phyloP scores from a whole-genome alignment of 139 green algal genomes.

The Zygnema circumcarinatum region DNA sequence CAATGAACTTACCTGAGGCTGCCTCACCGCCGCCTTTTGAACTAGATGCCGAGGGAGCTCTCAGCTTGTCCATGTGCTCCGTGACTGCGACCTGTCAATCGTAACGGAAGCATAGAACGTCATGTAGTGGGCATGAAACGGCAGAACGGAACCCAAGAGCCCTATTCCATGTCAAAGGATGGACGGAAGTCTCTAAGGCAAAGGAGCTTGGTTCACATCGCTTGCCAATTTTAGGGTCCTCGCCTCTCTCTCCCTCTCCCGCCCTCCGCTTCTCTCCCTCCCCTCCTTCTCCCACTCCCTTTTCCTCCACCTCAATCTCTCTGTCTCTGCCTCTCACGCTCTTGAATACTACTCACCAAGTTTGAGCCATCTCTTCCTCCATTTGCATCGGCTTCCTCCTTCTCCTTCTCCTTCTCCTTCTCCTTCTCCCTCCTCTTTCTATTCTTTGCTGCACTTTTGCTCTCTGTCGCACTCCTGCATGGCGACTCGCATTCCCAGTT shows the following conservation, averaged over 20 bases:
- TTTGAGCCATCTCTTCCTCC: neutral
- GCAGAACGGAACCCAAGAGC: no score
- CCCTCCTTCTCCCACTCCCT: neutral
- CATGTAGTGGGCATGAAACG: no score
- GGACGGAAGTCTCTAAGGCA: no score
- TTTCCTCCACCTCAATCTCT: neutral
- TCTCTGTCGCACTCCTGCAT: neutral
- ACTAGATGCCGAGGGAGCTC: neutral
- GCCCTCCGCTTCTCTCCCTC: neutral
- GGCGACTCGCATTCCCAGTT: no score
- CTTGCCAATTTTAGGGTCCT: no score
- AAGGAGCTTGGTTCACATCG: no score
- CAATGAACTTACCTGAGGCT: neutral
- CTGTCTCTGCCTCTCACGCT: neutral
- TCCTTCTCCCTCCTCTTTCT: constrained; percentile 34
- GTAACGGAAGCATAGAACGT: no score
- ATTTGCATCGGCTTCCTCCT: neutral
- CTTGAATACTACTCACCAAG: neutral
- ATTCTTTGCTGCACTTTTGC: constrained; percentile 33
- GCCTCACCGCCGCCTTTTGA: neutral
- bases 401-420: constrained; percentile 28
- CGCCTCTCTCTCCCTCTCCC: neutral
- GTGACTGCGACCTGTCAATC: neutral
- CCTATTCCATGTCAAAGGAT: no score
- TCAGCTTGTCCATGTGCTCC: neutral